These are phyloP conservation scores for Trichoderma simmonsii DNA, from an alignment of 2,329 filamentous ascomycete genomes.

Conservation along the genomic window DNA sequence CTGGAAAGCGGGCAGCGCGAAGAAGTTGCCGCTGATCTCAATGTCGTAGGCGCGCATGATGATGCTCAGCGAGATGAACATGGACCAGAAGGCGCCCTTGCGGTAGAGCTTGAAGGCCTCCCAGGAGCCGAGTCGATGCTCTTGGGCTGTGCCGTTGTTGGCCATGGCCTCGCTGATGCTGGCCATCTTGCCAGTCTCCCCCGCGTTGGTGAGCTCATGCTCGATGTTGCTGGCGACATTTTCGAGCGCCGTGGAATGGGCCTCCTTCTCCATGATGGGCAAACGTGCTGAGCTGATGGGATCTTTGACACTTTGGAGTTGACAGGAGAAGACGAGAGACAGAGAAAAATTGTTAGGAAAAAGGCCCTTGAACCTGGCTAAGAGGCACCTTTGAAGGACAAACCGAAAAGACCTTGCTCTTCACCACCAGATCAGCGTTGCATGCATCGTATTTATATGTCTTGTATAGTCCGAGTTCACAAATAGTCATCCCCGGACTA, in stretches of 20 bases:
- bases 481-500: neutral
- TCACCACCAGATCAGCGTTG: neutral
- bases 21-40: conserved; percentile 37
- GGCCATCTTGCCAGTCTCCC: conserved; percentile 11
- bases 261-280: conserved; percentile 13
- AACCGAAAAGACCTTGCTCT: neutral
- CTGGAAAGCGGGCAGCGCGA: conserved; percentile 30
- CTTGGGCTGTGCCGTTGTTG: conserved; percentile 1
- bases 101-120: conserved; percentile 32
- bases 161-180: conserved; percentile 15
- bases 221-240: conserved; percentile 16
- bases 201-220: conserved; percentile 13
- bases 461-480: neutral
- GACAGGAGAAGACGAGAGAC: neutral
- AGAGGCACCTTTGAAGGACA: neutral
- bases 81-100: conserved; percentile 37
- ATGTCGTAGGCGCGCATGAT: conserved; percentile 44
- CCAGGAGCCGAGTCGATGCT: neutral
- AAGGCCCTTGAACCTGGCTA: neutral
- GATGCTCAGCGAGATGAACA: conserved; percentile 36
- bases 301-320: neutral
- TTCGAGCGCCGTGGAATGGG: conserved; percentile 1
- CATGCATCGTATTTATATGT: conserved; percentile 12
- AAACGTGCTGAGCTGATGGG: neutral
- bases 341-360: neutral